Base-by-base conservation (phyloP, 2,329 filamentous ascomycete genomes). In the Rhytidhysteron rufulum region DNA sequence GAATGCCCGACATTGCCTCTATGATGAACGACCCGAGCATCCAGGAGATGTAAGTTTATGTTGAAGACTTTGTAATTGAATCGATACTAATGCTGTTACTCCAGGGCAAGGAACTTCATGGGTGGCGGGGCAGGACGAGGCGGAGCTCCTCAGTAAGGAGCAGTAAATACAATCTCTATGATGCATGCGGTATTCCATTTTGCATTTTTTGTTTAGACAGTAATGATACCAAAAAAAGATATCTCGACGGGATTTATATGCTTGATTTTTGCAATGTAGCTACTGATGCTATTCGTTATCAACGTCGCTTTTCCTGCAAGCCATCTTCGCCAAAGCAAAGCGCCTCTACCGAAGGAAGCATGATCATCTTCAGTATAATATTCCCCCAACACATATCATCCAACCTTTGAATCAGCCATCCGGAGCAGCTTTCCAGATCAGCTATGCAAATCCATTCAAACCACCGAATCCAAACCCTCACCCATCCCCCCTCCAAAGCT, bases 1-100 rank as follows among this genome's bases (percentile, higher is more conserved):
- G 91, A 37, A 89, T 95, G 85, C 93, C 93, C 6, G 88, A 97
- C 66, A 73, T 97, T 59, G 76, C 78, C 41, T 77, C 77, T 50
- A 72, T 98, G 66, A 95, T 98, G 93, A 85, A 82, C 49, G 93
- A 98, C 63, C 93, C 93, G 34, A 86, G 72, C 63, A 85, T 98
- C 66, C 88, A 88, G 32, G 88, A 96, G 43, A 89, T 97, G 90
- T 94, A 70, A 86, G 86, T 80, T 18, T 27, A 13, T 8, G 24
- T 8, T 31, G 13, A 18, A 3, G 15, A 6, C 33, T 1, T 22
- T 24, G 27, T 16, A 22, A 9, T 22, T 3, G 22, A 1, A 30
- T 21, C 11, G 21, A 13, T 32, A 22, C 45, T 51, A 40, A 55
- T 33, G 16, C 16, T 3, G 10, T 16, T 16, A 5, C 33, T 41